phyloP scores from a whole-genome alignment of 2,329 filamentous ascomycete species.

The Didymella exigua region DNA sequence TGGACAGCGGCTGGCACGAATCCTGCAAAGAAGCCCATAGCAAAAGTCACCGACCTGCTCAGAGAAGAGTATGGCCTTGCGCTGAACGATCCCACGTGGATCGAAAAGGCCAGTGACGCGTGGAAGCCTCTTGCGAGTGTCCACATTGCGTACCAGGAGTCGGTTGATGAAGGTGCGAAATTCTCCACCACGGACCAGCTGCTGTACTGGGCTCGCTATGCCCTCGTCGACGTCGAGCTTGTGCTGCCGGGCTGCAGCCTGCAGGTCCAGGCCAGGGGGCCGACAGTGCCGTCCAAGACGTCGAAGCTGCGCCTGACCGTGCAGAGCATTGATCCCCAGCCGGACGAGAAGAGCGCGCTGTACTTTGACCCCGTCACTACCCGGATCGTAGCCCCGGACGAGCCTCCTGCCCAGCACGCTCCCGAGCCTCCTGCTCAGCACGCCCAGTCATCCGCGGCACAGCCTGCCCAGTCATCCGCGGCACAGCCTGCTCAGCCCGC shows the following conservation, averaged over 20 bases:
- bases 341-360: conserved; percentile 32
- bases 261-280: conserved; percentile 58
- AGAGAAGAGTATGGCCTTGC: conserved; percentile 75
- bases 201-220: conserved; percentile 36
- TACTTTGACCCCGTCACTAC: conserved; percentile 40
- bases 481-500: conserved; percentile 10
- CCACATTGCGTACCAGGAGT: conserved; percentile 29
- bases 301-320: conserved; percentile 63
- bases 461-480: conserved; percentile 2
- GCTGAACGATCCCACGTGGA: conserved; percentile 60
- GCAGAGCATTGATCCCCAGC: conserved; percentile 57
- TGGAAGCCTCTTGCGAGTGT: conserved; percentile 41
- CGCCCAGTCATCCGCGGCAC: background rate
- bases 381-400: conserved; percentile 26
- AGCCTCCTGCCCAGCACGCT: conserved; percentile 12
- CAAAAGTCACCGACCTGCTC: conserved; percentile 72
- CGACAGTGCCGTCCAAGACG: conserved; percentile 59
- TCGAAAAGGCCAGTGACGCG: conserved; percentile 57
- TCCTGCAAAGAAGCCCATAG: conserved; percentile 45
- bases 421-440: too few relatives aligned
- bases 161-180: conserved; percentile 24
- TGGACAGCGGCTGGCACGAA: conserved; percentile 61
- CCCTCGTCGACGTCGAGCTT: conserved; percentile 65
- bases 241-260: conserved; percentile 74
- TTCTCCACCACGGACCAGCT: conserved; percentile 37